Base-by-base conservation (phyloP, 2,329 filamentous ascomycete genomes). In the Penicillium sp. region DNA sequence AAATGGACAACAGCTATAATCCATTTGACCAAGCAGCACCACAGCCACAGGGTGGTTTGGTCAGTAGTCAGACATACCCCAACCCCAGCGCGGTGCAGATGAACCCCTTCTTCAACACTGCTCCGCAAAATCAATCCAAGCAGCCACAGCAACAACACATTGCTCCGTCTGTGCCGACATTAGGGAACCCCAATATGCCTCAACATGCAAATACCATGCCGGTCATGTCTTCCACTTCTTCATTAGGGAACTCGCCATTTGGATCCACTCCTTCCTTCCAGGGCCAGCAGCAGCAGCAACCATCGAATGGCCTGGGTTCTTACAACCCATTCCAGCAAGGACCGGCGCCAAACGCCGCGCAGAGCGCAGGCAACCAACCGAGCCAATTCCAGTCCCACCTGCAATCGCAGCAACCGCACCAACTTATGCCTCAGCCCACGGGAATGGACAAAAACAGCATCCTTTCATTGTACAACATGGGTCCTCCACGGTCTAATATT, bases 401-500 rank as follows among this genome's bases (percentile, higher is more conserved):
- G 43, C 63, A 56, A 32, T 51, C 27, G 0, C 55, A 56, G 23
- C 63, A 67, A 44, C 47, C 59, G 2, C 70, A 73, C 57, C 65
- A 65, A 34, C 63, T 76, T n/a, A 60, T 61, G 27, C 61, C 72
- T 4, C 77, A 78, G 59, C 68, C 69, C 40, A 77, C 75, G 4
- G 71, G 73, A 18, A 67, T 78, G 55, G 75, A 79, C 55, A 80
- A 78, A 60, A 72, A 69, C 35, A 75, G 72, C 47, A 79, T 79
- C 43, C 67, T 79, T 34, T 73, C 77, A 13, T 65, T 79, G 11
- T 79, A 78, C 59, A 78, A 74, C 51, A 70, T 78, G 49, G 72
- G 75, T 13, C 68, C 72, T 16, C 61, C 72, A 8, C 66, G 70
- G 7, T 36, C 55, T 16, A 44, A 48, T 38, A 49, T 62, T 51